Evolutionary conservation across 2,329 filamentous ascomycete species (phyloP), one percentile per base, ranked within the genome.

Genomic region (Neopestalotiopsis sp.): DNA sequence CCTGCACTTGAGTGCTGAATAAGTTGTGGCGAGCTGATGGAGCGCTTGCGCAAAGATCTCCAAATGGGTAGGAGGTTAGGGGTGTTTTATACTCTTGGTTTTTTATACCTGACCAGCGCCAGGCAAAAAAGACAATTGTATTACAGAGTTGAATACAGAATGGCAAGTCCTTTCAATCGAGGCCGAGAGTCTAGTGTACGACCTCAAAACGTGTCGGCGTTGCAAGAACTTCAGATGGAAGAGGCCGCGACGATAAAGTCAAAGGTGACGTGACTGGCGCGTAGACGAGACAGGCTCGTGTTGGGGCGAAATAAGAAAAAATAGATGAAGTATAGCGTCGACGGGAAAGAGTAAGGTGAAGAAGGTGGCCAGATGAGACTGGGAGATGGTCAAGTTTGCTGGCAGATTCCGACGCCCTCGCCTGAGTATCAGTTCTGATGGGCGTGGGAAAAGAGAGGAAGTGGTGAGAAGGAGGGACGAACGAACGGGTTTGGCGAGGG

Each of bases 401-500:
- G 32, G 59, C 59, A 61, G 32, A 40, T 59, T 61, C 59, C n/a
- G 30, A 40, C 24, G 24, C 59, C 59, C 34, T 61, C 59, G 32
- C 59, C 59, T 40, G n/a, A 30, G 9, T 34, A 10, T 13, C 28
- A 13, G 17, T 53, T 53, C 30, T n/a, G 45, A 59, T 59, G 56
- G 17, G 53, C n/a, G 34, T 34, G 59, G 61, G 58, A 53, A 17
- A 56, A 38, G 62, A 53, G 45, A 56, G 53, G 62, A 64, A 20
- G 30, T 32, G 38, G 40, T 45, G 65, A 17, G 38, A 40, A 42
- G 68, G 42, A 57, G 61, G 10, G 67, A 63, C 62, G 66, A 20
- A 66, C 61, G 68, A 67, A 66, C 53, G 32, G 66, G 40, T 67
- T 61, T 61, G 66, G 65, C 66, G 68, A 67, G 66, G 66, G 57